Conservation (phyloP, 306 rosid species). For the Acacia crassicarpa region DNA sequence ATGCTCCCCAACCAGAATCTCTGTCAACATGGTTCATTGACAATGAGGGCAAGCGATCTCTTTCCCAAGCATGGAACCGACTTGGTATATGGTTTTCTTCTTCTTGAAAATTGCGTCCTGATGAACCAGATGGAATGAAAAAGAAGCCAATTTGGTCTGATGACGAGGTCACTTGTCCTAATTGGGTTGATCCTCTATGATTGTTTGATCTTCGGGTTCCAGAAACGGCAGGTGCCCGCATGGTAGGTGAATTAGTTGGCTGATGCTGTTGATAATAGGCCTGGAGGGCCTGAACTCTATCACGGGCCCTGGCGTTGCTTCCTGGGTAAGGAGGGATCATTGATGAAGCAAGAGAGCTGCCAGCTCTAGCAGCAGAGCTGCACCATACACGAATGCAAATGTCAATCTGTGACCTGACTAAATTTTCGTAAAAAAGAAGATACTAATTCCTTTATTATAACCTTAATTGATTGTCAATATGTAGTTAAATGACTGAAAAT, state of each 20-base stretch:
- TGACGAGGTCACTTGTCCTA: conserved; percentile 68
- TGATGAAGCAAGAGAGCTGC: conserved; percentile 79
- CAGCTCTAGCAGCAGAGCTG: conserved; percentile 86
- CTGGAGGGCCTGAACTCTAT: conserved; percentile 95
- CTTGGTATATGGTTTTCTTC: conserved; percentile 64
- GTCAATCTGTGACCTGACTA: conserved; percentile 24
- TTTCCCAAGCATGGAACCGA: conserved; percentile 75
- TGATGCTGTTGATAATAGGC: conserved; percentile 92
- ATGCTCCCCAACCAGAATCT: conserved; percentile 74
- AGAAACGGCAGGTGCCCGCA: conserved; percentile 61
- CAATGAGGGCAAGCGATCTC: conserved; percentile 71
- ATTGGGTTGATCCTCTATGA: conserved; percentile 71
- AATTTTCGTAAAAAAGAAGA: conserved; percentile 8
- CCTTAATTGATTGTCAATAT: background rate
- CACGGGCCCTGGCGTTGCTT: conserved; percentile 92
- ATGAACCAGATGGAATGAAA: conserved; percentile 71
- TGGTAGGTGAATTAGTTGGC: conserved; percentile 61
- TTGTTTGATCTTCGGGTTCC: conserved; percentile 68
- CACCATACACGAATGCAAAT: conserved; percentile 34
- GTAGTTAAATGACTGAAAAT: background rate
- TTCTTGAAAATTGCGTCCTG: conserved; percentile 77
- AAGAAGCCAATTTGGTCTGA: conserved; percentile 79
- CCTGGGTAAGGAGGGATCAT: conserved; percentile 97
- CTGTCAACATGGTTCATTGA: conserved; percentile 64
- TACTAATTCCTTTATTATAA: conserved; percentile 4